A percentile compares a stretch with the other conserved stretches of the same genome.
Evolutionary conservation across 2,329 filamentous ascomycete species (phyloP).

Genomic region (Pseudofabraea citricarpa): DNA sequence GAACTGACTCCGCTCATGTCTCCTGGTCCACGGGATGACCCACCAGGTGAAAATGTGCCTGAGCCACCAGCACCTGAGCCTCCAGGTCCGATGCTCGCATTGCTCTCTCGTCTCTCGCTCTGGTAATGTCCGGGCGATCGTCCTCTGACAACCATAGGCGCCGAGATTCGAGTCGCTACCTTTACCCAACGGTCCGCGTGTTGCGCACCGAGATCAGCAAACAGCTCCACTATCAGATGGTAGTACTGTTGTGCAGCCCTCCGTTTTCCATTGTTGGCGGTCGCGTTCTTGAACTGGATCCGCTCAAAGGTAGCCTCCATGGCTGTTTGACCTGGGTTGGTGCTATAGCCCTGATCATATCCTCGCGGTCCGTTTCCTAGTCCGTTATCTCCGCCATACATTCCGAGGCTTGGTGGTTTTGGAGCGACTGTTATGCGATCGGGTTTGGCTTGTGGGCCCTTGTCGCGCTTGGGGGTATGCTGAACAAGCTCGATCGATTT

Average conservation of each 20-base stretch:
- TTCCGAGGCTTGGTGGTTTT: constrained; percentile 17
- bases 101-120: constrained; percentile 43
- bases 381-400: constrained; percentile 18
- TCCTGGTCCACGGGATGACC: constrained; percentile 17
- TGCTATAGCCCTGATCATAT: constrained; percentile 10
- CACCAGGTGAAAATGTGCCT: constrained; percentile 22
- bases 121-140: constrained; percentile 60
- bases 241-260: constrained; percentile 71
- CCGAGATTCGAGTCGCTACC: constrained; percentile 53
- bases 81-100: constrained; percentile 51
- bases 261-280: constrained; percentile 70
- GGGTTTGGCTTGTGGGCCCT: constrained; percentile 62
- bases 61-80: constrained; percentile 29
- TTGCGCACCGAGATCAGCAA: constrained; percentile 45
- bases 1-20: constrained; percentile 22
- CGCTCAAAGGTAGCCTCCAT: constrained; percentile 53
- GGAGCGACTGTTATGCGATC: constrained; percentile 35
- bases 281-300: constrained; percentile 72
- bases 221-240: constrained; percentile 64
- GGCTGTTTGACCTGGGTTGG: constrained; percentile 16
- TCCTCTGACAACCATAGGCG: constrained; percentile 62
- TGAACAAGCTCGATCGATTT: constrained; percentile 70
- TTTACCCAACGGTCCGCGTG: constrained; percentile 45
- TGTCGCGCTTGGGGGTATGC: constrained; percentile 69
- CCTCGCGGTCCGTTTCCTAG: constrained; percentile 15